Conservation (phyloP, 2,329 filamentous ascomycete species). For the Fusarium virguliforme region DNA sequence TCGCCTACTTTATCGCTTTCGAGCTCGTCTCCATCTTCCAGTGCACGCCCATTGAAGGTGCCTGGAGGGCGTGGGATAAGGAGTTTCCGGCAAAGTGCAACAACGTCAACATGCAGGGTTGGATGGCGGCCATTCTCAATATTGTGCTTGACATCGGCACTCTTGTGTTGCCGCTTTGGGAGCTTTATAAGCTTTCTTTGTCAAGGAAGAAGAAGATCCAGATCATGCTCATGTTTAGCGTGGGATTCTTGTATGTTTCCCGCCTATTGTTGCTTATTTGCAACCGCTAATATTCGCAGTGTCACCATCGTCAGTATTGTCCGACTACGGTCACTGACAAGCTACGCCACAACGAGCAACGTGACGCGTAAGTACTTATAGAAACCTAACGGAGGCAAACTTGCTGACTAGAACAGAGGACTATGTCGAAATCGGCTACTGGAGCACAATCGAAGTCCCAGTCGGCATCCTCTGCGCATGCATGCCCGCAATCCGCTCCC, state of each 20-base stretch:
- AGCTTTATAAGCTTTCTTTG: constrained; percentile 21
- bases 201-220: constrained; percentile 30
- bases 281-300: constrained; percentile 3
- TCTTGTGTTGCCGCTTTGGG: constrained; percentile 12
- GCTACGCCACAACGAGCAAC: constrained; percentile 33
- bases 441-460: constrained; percentile 53
- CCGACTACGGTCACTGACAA: constrained; percentile 23
- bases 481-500: constrained; percentile 48
- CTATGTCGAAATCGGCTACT: constrained; percentile 47
- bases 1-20: constrained; percentile 40
- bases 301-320: constrained; percentile 29
- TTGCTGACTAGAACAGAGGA: constrained; percentile 41
- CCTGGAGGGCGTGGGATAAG: constrained; percentile 67
- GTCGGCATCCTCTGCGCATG: constrained; percentile 53
- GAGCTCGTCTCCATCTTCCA: constrained; percentile 61
- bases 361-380: constrained; percentile 22
- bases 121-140: constrained; percentile 65
- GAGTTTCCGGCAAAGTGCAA: constrained; percentile 63
- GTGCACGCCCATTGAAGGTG: constrained; percentile 63
- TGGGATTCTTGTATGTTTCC: constrained; percentile 26
- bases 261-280: neutral
- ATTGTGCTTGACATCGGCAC: constrained; percentile 63
- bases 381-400: no score
- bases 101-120: constrained; percentile 63
- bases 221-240: constrained; percentile 35